Base-by-base conservation (phyloP, 2,329 filamentous ascomycete species). In the Cordyceps cicadae region DNA sequence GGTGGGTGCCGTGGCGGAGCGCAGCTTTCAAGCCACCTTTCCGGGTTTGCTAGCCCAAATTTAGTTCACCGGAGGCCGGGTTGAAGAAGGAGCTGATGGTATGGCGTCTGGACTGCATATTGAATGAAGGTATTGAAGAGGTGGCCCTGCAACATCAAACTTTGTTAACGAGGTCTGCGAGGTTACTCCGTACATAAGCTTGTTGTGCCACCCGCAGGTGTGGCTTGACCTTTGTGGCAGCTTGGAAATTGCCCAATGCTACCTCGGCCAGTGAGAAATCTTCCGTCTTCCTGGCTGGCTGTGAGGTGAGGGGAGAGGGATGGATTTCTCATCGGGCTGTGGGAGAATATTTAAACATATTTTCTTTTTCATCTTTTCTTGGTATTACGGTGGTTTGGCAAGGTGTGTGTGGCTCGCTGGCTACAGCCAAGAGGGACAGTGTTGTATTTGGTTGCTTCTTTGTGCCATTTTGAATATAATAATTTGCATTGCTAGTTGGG, bases 191-290 rank as follows among this genome's bases (percentile, higher is more conserved):
- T 4, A 24, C 3, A 24, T 43, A 19, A 43, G 5, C 9, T 46
- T 17, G 43, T 46, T 46, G 50, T 53, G 32, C 29, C 32, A 32
- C 32, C 32, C 24, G 55, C 21, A 59, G 56, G 56, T 37, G 56
- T 59, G 56, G 56, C 56, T 59, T 59, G 56, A 46, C 48, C 19
- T 29, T 29, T 32, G 45, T 39, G 39, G 21, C 48, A 43, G 26
- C 24, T 29, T 39, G 55, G 34, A 59, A 59, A 59, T 59, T 59
- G 48, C 37, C n/a, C 55, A 43, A 59, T 59, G 24, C 21, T 34
- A 59, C 55, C 34, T 17, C 34, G 17, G 39, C 56, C 37, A 26
- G n/a, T 24, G 11, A 14, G n/a, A 3, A 34, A 39, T 19, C 26
- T n/a, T n/a, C n/a, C n/a, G n/a, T 49, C 37, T 57, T 57, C 19